Evolutionary conservation across 1,139 yeast species (phyloP), one percentile per base, ranked within the genome.

Genomic region (Hansenula lynferdii): DNA sequence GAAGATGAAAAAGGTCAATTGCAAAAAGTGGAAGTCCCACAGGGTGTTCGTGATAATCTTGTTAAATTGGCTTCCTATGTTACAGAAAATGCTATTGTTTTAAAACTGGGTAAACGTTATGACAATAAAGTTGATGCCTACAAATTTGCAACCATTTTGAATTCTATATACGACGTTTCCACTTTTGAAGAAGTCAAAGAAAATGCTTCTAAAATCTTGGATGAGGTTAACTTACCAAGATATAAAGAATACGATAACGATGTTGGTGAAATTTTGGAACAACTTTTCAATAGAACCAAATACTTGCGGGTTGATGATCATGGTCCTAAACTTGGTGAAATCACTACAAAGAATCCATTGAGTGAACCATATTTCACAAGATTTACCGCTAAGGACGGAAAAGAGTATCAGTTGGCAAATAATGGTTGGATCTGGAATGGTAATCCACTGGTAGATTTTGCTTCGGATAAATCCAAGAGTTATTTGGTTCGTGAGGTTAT

Each of bases 361-460:
- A 77, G 85, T 3, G 97, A 92, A 58, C 79, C 89, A 4, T 92
- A 90, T 60, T 92, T 92, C 59, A 87, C 97, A 2, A 69, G 89
- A 42, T 77, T 90, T 49, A 60, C 54, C 3, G 70, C 64, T 10
- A 54, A 59, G 0, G 66, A 71, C 33, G 90, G 87, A 5, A 69
- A 72, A 35, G 62, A 69, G 1, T 79, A 78, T 31, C 86, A 90
- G 1, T 66, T 92, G 44, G 97, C 96, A 6, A 92, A 92, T 57
- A 92, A 92, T 56, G 98, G 98, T 32, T 92, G 97, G 97, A 89
- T 92, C 41, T 92, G 98, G 98, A 92, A 89, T 39, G 97, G 96
- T 12, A 83, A 90, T 50, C 97, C 97, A 3, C 62, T 90, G 43
- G 82, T 87, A 7, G 97, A 92, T 60, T 92, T 90, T 70, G 98